These are phyloP conservation scores for Gnomoniopsis sp. DNA, from an alignment of 2,329 filamentous ascomycete species.

Conservation along the genomic window DNA sequence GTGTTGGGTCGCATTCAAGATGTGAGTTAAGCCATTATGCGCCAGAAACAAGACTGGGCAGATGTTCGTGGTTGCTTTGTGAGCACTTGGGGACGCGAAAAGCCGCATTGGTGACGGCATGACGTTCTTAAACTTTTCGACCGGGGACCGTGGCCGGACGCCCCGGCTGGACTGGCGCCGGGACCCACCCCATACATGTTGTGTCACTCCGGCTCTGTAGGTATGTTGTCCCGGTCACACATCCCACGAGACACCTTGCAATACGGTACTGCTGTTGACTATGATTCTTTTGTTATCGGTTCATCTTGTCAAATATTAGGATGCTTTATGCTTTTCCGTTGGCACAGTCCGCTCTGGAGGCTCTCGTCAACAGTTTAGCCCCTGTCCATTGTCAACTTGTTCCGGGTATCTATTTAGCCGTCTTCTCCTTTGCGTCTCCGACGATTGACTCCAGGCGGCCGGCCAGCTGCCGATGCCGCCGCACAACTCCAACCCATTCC, in stretches of 20 bases:
- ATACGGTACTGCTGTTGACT: neutral
- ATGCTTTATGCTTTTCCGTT: neutral
- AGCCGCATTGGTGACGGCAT: neutral
- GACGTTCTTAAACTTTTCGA: neutral
- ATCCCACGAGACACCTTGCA: neutral
- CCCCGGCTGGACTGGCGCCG: neutral
- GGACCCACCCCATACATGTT: neutral
- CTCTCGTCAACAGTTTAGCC: neutral
- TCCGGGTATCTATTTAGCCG: conserved; percentile 1
- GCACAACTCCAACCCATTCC: conserved; percentile 87
- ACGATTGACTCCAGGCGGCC: conserved; percentile 71
- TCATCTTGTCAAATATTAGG: neutral
- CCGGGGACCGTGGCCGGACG: neutral
- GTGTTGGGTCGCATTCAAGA: neutral
- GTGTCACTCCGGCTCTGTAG: neutral
- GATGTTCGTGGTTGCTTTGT: neutral
- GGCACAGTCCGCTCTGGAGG: neutral
- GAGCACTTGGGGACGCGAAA: neutral
- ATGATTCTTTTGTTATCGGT: neutral
- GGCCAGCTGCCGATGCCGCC: conserved; percentile 80
- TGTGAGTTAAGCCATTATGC: conserved; percentile 4
- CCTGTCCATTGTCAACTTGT: neutral
- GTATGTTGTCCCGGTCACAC: neutral
- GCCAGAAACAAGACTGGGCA: neutral
- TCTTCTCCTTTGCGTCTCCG: conserved; percentile 44